Conservation (phyloP, 2,329 filamentous ascomycete species). For the Botrytis galanthina region DNA sequence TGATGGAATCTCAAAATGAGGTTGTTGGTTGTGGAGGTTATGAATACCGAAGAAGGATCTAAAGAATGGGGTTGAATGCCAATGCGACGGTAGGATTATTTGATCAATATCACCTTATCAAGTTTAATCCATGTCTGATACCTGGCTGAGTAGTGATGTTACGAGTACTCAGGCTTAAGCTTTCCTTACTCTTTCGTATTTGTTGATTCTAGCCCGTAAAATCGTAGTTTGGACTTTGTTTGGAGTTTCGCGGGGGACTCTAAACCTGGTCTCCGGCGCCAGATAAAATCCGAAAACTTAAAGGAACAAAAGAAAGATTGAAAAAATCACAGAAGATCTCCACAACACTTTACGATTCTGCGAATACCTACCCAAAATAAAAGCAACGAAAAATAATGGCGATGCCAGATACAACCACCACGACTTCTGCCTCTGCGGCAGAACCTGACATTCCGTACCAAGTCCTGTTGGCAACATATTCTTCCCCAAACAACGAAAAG, state of each 20-base stretch:
- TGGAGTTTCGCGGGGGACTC: slow-evolving; percentile 8
- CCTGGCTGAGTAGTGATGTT: neutral
- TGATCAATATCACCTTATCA: neutral
- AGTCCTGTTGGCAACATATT: slow-evolving; percentile 48
- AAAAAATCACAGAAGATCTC: neutral
- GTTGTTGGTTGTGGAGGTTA: neutral
- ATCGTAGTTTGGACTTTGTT: neutral
- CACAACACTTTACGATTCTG: neutral
- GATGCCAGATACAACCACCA: slow-evolving; percentile 15
- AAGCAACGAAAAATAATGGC: neutral
- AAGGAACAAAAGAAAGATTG: neutral
- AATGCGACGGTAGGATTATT: neutral
- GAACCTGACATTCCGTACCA: slow-evolving; percentile 5
- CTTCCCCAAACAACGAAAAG: slow-evolving; percentile 48
- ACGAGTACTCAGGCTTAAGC: neutral
- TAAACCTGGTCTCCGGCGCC: slow-evolving; percentile 10
- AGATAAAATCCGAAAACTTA: neutral
- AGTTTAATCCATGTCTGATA: slow-evolving; percentile 12
- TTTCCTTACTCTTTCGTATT: neutral
- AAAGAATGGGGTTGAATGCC: slow-evolving; percentile 5
- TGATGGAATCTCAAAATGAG: neutral
- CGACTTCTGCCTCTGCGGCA: neutral
- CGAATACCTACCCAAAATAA: neutral
- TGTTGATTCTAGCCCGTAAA: neutral
- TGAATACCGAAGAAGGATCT: neutral